Base-by-base conservation (phyloP, 306 rosid genomes). In the barrel medic (Medicago truncatula) region DNA sequence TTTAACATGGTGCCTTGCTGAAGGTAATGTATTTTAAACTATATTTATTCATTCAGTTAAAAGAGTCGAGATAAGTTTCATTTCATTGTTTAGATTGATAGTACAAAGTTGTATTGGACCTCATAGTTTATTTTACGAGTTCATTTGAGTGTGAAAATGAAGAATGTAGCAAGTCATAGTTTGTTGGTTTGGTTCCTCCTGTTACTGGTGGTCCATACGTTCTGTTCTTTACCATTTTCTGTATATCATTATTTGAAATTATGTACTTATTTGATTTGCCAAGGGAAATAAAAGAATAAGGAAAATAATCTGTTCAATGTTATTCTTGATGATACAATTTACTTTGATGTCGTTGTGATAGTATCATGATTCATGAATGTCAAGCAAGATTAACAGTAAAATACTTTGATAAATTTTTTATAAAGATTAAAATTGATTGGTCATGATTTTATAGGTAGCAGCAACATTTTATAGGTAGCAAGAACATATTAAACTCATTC, bases 181-280 rank as follows among this genome's bases (percentile, higher is more conserved):
- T 68, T 76, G 67, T 49, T 63, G 72, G 71, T 62, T 40, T 63
- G 72, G 62, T 62, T 84, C 63, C 65, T 84, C 58, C 47, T 38
- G 47, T 77, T 56, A 20, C 36, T 31, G 52, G 34, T 21, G 71
- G 72, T 77, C 13, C 11, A 66, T 76, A 47, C 23, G 52, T 23
- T 73, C 34, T 65, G 70, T 71, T 57, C 38, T 53, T 64, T 64
- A 65, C 65, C 75, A 64, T 65, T 76, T 76, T 64, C 75, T 82
- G 74, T 76, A 71, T 25, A 81, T 64, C 21, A 75, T 61, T 43
- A 17, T 50, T 66, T 73, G 61, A 63, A 65, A 53, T 54, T 36
- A 59, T 40, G 75, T 62, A 73, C 67, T 72, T 0, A 73, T 73
- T 72, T 0, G 56, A 62, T 64, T 58, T 43, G 57, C 18, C 18